Conservation (phyloP, 2,329 filamentous ascomycete species). For the Helotiales sp. region DNA sequence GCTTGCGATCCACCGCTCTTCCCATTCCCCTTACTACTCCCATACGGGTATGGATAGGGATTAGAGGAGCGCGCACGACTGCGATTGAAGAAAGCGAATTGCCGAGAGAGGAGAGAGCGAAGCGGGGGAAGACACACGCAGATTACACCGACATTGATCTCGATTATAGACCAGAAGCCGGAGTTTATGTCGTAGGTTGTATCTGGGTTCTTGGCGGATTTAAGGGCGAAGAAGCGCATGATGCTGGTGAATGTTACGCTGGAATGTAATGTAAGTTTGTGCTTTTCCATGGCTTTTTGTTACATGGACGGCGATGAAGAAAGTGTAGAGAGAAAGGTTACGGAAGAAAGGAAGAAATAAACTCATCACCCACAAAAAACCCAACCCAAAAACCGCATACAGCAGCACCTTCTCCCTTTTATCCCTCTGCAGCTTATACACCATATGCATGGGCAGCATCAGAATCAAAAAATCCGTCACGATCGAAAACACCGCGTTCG, state of each 20-base stretch:
- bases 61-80: neutral
- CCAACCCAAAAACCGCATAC: slow-evolving; percentile 46
- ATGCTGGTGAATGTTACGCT: slow-evolving; percentile 43
- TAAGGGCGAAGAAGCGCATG: slow-evolving; percentile 38
- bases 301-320: too few relatives aligned
- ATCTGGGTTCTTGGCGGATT: slow-evolving; percentile 26
- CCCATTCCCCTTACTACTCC: neutral
- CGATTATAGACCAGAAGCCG: slow-evolving; percentile 45
- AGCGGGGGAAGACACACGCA: slow-evolving; percentile 44
- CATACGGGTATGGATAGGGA: neutral
- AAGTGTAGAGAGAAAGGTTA: neutral
- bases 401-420: slow-evolving; percentile 54
- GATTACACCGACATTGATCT: slow-evolving; percentile 45
- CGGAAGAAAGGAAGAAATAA: neutral
- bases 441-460: slow-evolving; percentile 28
- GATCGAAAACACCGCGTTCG: slow-evolving; percentile 27
- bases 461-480: slow-evolving; percentile 26
- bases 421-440: slow-evolving; percentile 27
- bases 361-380: slow-evolving; percentile 46
- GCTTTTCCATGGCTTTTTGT: too few relatives aligned
- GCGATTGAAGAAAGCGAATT: slow-evolving; percentile 18
- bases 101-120: slow-evolving; percentile 21
- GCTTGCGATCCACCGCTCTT: neutral
- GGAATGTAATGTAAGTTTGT: neutral
- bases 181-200: slow-evolving; percentile 35